Conservation (phyloP, 331 rosid species). For the Arachis monticola region DNA sequence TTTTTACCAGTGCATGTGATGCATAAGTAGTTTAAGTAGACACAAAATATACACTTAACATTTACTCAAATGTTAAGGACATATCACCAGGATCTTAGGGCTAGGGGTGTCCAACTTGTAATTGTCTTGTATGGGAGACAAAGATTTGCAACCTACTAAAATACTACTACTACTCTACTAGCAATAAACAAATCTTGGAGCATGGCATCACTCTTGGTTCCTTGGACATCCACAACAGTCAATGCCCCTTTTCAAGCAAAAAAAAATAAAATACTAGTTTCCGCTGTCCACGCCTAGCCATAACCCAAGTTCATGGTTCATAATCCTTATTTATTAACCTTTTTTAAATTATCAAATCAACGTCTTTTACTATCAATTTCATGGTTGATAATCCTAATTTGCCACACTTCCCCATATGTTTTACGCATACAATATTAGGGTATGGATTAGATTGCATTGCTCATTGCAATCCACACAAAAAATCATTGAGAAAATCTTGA, state of each 20-base stretch:
- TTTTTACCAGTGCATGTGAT: too few relatives aligned
- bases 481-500: background rate
- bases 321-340: background rate
- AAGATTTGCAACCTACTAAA: conserved; percentile 14
- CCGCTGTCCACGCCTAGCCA: conserved; percentile 1
- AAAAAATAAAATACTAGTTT: background rate
- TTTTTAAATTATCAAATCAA: too few relatives aligned
- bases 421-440: background rate
- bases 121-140: background rate
- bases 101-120: background rate
- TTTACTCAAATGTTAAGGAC: background rate
- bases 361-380: background rate
- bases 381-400: background rate
- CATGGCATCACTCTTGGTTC: background rate
- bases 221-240: background rate
- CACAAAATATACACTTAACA: too few relatives aligned
- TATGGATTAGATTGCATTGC: background rate
- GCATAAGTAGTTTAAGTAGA: too few relatives aligned
- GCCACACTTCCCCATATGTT: background rate
- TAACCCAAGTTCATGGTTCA: background rate
- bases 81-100: conserved; percentile 18
- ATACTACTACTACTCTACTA: background rate
- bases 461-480: background rate
- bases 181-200: background rate
- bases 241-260: background rate